These are phyloP conservation scores for Starmerella ratchasimensis DNA, from an alignment of 805 yeast genomes.

Conservation along the genomic window DNA sequence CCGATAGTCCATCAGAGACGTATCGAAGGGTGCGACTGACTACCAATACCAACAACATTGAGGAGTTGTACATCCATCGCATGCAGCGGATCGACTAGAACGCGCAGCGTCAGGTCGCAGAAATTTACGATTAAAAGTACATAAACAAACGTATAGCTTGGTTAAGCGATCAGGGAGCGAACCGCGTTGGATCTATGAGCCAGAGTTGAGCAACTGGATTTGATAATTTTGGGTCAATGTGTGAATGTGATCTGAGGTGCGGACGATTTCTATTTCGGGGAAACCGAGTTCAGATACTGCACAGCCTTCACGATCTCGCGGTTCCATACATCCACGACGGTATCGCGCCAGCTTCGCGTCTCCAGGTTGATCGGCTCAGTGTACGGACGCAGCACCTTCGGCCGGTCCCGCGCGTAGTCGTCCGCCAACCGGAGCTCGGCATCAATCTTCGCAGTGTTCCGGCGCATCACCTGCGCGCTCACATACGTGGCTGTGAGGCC, in stretches of 20 bases:
- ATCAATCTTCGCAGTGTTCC: conserved; percentile 36
- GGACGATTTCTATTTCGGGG: conserved; percentile 2
- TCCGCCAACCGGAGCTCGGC: conserved; percentile 36
- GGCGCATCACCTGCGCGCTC: conserved; percentile 43
- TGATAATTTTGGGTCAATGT: no score
- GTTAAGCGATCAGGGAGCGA: background rate
- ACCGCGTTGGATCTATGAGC: background rate
- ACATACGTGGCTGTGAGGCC: conserved; percentile 45
- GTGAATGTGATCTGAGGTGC: background rate
- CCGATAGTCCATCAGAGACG: no score
- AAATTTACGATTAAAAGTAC: no score
- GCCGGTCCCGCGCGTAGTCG: conserved; percentile 39
- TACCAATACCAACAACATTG: no score
- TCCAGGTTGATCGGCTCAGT: conserved; percentile 34
- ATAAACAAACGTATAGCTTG: no score
- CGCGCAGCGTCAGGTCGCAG: no score
- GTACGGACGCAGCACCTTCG: conserved; percentile 35
- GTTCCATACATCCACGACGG: conserved; percentile 68
- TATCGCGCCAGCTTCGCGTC: conserved; percentile 40
- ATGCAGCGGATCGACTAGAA: no score
- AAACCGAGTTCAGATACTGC: conserved; percentile 40
- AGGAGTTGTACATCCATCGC: no score
- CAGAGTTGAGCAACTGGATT: no score
- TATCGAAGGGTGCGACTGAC: no score
- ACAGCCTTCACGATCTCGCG: conserved; percentile 52